Base-by-base conservation (phyloP, 805 yeast species). In the Suhomyces canberraensis region DNA sequence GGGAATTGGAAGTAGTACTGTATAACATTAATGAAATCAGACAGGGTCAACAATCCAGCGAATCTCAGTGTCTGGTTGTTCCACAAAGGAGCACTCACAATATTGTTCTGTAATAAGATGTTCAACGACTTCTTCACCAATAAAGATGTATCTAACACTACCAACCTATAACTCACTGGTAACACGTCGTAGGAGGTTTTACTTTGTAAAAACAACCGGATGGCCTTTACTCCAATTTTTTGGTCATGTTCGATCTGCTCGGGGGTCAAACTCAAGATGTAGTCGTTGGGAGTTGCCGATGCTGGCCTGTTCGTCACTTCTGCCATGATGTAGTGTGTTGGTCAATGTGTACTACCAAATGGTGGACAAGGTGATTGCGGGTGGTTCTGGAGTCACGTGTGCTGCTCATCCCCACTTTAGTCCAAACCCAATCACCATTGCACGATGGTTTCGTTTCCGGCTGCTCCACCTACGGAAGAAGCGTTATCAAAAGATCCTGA, bases 61-160 rank as follows among this genome's bases (percentile, higher is more conserved):
- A 93, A 93, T 52, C 84, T 74, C 11, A 95, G 84, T 11, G 85
- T 79, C 53, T 83, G 77, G 40, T 91, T 83, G 61, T 91, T 86
- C 99, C 99, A 93, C 35, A 93, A 69, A 3, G 99, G 98, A 4
- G 98, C 98, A 37, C 95, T 83, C 21, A 93, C 97, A 52, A 93
- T 88, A 56, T 87, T 86, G 60, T 93, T 93, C 57, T 93, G 98
- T 35, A 93, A 69, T 42, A 93, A 65, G 19, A 95, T 90, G 46
- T 88, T 89, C 53, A 93, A 71, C 4, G 96, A 85, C 57, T 91
- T 88, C 62, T 91, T 90, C 25, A 93, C 95, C 39, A 88, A 66
- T 32, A 93, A 68, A 4, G 96, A 79, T 1, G 98, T 90, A 58
- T 93, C 99, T 51, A 93, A 77, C 31, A 93, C 98, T 38, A 93